Conservation (phyloP, 495 filamentous ascomycete species). For the Penicillium malachiteum region DNA sequence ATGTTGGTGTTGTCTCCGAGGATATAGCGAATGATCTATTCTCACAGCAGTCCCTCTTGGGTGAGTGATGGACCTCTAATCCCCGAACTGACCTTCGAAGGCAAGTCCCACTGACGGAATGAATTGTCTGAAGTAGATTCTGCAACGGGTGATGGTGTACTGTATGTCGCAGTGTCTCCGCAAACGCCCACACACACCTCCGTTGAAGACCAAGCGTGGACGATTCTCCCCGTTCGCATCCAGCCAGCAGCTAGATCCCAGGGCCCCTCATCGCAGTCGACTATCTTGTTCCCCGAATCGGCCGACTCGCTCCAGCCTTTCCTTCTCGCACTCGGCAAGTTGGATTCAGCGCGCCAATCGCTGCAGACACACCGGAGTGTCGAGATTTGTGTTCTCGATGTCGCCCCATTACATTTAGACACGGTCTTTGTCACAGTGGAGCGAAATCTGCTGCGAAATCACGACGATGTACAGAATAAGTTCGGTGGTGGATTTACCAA, state of each 20-base stretch:
- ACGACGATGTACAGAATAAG: constrained; percentile 60
- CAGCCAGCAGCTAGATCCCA: constrained; percentile 74
- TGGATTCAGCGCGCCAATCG: constrained; percentile 53
- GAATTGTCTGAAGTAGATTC: constrained; percentile 12
- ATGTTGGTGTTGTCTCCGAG: constrained; percentile 82
- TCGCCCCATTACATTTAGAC: constrained; percentile 74
- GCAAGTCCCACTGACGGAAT: constrained; percentile 4
- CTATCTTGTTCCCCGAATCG: constrained; percentile 78
- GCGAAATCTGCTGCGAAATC: constrained; percentile 63
- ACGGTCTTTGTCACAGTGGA: constrained; percentile 84
- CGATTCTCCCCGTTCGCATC: constrained; percentile 71
- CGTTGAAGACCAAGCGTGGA: constrained; percentile 71
- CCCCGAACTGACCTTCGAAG: background rate
- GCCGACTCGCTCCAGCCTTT: constrained; percentile 79
- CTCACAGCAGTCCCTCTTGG: constrained; percentile 48
- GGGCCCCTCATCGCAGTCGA: constrained; percentile 69
- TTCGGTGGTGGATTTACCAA: constrained; percentile 61
- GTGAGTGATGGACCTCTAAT: constrained; percentile 22
- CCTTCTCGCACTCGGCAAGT: constrained; percentile 60
- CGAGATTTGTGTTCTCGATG: constrained; percentile 79
- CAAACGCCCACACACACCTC: constrained; percentile 63
- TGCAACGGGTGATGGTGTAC: constrained; percentile 32
- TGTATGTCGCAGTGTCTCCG: constrained; percentile 78
- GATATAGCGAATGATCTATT: constrained; percentile 84
- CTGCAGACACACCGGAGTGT: constrained; percentile 58